Conservation (phyloP, 176 grass and related monocot species). For the Paspalum notatum region DNA sequence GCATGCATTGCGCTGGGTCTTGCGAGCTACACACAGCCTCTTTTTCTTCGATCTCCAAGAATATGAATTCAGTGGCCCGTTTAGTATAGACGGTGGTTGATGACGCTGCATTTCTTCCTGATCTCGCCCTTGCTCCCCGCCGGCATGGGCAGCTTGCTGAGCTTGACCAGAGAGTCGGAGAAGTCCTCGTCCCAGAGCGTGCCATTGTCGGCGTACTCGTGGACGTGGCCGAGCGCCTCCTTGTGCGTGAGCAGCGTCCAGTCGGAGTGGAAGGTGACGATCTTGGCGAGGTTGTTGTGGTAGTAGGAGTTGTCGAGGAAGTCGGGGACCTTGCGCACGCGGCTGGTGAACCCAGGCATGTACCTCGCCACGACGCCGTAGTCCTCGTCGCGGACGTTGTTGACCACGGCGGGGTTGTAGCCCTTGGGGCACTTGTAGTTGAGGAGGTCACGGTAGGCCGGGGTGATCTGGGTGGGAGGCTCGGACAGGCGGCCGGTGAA, state of each 20-base stretch:
- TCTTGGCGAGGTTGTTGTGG: constrained; percentile 42
- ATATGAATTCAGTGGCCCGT: neutral
- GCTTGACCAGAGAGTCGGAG: constrained; percentile 52
- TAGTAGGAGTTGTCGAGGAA: constrained; percentile 53
- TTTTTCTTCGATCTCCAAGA: neutral
- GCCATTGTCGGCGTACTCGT: constrained; percentile 37
- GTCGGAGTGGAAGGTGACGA: constrained; percentile 65
- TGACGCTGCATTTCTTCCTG: constrained; percentile 52
- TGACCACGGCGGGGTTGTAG: neutral
- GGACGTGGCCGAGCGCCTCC: constrained; percentile 37
- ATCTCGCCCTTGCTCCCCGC: constrained; percentile 58
- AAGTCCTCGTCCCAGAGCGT: constrained; percentile 55
- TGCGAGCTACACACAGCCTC: neutral
- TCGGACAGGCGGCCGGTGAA: constrained; percentile 54
- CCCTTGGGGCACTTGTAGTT: constrained; percentile 39
- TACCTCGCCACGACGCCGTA: neutral
- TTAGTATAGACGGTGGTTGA: constrained; percentile 34
- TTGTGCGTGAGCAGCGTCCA: constrained; percentile 38
- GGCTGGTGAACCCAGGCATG: constrained; percentile 42
- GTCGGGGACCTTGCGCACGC: constrained; percentile 37
- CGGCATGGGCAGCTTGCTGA: constrained; percentile 58
- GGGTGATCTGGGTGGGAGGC: constrained; percentile 15
- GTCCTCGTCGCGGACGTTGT: constrained; percentile 43
- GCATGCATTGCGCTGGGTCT: neutral
- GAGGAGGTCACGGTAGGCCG: constrained; percentile 43